Conservation (phyloP, 495 filamentous ascomycete species). For the Astrothelium macrocarpum region DNA sequence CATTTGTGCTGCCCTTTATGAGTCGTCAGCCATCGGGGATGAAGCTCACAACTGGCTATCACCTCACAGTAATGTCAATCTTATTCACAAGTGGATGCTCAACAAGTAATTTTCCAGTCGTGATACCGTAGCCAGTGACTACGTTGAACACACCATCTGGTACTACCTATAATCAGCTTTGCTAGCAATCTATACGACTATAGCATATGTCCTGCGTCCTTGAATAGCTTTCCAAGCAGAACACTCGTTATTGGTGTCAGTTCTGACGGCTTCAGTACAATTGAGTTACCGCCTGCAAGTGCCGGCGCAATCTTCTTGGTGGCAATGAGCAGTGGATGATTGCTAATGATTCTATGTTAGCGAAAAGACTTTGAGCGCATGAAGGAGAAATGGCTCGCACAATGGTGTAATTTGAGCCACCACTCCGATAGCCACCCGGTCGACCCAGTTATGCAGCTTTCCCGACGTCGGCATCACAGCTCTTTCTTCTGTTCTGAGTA, state of each 20-base stretch:
- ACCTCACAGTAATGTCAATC: constrained; percentile 53
- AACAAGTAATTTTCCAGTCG: constrained; percentile 47
- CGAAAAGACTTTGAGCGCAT: constrained; percentile 49
- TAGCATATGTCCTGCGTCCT: constrained; percentile 36
- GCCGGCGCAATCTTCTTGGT: constrained; percentile 54
- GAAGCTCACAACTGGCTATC: background rate
- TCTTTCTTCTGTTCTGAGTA: constrained; percentile 51
- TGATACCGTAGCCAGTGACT: constrained; percentile 44
- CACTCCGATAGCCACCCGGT: constrained; percentile 51
- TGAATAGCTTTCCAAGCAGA: constrained; percentile 41
- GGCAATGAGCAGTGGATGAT: constrained; percentile 34
- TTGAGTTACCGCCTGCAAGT: constrained; percentile 52
- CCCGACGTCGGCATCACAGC: constrained; percentile 51
- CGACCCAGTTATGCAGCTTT: constrained; percentile 51
- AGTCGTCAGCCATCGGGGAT: background rate
- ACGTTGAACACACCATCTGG: constrained; percentile 50
- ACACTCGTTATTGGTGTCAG: constrained; percentile 50
- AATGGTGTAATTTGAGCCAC: constrained; percentile 57
- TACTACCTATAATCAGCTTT: constrained; percentile 14
- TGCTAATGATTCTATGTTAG: background rate
- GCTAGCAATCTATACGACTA: too few species aligned
- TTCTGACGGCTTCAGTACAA: constrained; percentile 54
- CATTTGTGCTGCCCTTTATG: constrained; percentile 23
- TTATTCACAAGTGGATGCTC: constrained; percentile 44
- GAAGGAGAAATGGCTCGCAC: constrained; percentile 49